Conservation (phyloP, 2,329 filamentous ascomycete species). For the Pseudofabraea citricarpa region DNA sequence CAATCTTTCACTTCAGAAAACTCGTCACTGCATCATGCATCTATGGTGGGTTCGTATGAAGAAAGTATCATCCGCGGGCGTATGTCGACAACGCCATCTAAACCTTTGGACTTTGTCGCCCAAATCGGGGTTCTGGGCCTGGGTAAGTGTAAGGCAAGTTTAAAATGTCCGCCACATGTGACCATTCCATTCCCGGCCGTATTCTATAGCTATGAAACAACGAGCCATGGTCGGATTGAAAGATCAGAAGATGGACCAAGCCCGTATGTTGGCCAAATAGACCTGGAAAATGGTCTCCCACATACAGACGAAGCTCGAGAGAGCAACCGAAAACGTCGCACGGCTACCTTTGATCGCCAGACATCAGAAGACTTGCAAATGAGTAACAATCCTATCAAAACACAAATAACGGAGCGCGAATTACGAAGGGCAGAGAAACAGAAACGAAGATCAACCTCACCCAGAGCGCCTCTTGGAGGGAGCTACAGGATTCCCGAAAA, state of each 20-base stretch:
- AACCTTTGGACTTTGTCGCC: slow-evolving; percentile 85
- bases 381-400: slow-evolving; percentile 13
- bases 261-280: slow-evolving; percentile 90
- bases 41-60: slow-evolving; percentile 97
- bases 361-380: slow-evolving; percentile 18
- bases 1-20: slow-evolving; percentile 70
- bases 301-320: slow-evolving; percentile 40
- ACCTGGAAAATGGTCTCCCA: slow-evolving; percentile 75
- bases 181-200: slow-evolving; percentile 89
- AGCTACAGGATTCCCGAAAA: slow-evolving; percentile 92
- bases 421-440: slow-evolving; percentile 47
- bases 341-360: slow-evolving; percentile 11
- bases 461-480: slow-evolving; percentile 73
- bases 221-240: slow-evolving; percentile 50
- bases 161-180: slow-evolving; percentile 86
- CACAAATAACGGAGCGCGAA: slow-evolving; percentile 27
- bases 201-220: slow-evolving; percentile 85
- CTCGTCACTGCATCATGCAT: slow-evolving; percentile 79
- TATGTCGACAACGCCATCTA: slow-evolving; percentile 95
- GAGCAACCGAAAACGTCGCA: slow-evolving; percentile 33
- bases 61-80: slow-evolving; percentile 91
- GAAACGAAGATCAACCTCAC: slow-evolving; percentile 53
- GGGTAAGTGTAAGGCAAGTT: slow-evolving; percentile 79
- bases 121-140: slow-evolving; percentile 91
- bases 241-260: slow-evolving; percentile 81